Base-by-base conservation (phyloP, 345 rosid genomes). In the Mangifera indica region DNA sequence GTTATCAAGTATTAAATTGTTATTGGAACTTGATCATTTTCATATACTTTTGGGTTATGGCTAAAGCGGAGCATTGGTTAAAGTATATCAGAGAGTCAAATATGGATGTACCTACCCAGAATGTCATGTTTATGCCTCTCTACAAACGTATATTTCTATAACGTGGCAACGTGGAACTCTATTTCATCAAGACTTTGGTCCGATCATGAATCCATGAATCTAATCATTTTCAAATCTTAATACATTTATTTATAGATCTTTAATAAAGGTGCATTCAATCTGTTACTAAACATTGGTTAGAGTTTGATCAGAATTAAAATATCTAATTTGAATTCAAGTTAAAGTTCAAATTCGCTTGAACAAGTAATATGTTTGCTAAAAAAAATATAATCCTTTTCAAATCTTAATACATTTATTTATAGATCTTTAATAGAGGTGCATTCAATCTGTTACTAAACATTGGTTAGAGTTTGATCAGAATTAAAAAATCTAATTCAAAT, bases 151-250 rank as follows among this genome's bases (percentile, higher is more conserved):
- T 24, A 18, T 65, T 63, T 4, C 75, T 46, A 20, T 71, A 49
- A 53, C 22, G 5, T 3, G 40, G 75, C 45, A 51, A 58, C 74
- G 72, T 75, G 79, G 25, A 51, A 45, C 20, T 75, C 67, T 63
- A 56, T 51, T 52, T 14, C 8, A 68, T 52, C 72, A 58, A 63
- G 71, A 76, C 70, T 76, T 4, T 42, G 67, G 77, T 67, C 45
- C 71, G 72, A 44, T 72, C 70, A 46, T 13, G n/a, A 62, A 42
- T 60, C 55, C 55, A 58, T 34, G 3, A 9, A 18, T 7, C 0
- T 0, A 0, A 10, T 7, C 42, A 8, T 6, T 7, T 37, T 9
- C 18, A 46, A 46, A 46, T 11, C 17, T 46, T 12, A 1, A 46
- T 46, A 1, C 51, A 46, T 46, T 46, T 46, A 14, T 12, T 46